Conservation (phyloP, 2,329 filamentous ascomycete species). For the Colletotrichum cuscutae region DNA sequence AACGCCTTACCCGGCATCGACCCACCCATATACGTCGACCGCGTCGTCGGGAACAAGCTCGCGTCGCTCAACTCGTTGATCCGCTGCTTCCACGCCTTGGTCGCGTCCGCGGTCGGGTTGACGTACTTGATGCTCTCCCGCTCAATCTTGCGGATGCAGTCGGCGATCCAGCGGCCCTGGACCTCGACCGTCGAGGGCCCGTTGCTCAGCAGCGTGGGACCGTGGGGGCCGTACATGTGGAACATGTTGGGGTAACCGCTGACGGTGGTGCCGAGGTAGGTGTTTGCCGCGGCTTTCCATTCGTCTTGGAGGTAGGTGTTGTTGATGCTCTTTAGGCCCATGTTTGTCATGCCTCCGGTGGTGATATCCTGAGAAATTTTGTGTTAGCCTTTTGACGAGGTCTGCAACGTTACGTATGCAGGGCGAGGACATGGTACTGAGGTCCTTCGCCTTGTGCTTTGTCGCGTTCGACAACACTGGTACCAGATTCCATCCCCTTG, state of each 20-base stretch:
- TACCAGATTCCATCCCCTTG: background rate
- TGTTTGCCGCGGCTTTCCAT: conserved; percentile 52
- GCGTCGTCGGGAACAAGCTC: conserved; percentile 59
- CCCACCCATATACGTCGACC: conserved; percentile 66
- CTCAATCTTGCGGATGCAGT: conserved; percentile 60
- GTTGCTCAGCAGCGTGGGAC: conserved; percentile 65
- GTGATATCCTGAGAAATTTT: conserved; percentile 6
- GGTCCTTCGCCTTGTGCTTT: background rate
- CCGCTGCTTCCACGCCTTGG: conserved; percentile 59
- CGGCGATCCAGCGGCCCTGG: conserved; percentile 67
- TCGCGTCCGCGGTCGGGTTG: conserved; percentile 57
- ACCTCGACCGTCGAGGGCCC: conserved; percentile 64
- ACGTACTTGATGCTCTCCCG: conserved; percentile 59
- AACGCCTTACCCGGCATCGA: conserved; percentile 61
- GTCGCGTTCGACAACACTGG: background rate
- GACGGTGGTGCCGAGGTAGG: conserved; percentile 56
- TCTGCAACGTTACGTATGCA: background rate
- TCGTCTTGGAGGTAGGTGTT: conserved; percentile 51
- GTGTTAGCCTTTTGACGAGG: background rate
- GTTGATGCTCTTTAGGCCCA: conserved; percentile 54
- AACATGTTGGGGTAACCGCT: conserved; percentile 62
- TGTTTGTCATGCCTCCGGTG: conserved; percentile 52
- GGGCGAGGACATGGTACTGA: background rate
- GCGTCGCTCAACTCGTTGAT: conserved; percentile 57
- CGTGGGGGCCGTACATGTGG: conserved; percentile 66